Conservation (phyloP, 371 early-diverging fungal genomes). For the Quaeritorhiza haematococci region DNA sequence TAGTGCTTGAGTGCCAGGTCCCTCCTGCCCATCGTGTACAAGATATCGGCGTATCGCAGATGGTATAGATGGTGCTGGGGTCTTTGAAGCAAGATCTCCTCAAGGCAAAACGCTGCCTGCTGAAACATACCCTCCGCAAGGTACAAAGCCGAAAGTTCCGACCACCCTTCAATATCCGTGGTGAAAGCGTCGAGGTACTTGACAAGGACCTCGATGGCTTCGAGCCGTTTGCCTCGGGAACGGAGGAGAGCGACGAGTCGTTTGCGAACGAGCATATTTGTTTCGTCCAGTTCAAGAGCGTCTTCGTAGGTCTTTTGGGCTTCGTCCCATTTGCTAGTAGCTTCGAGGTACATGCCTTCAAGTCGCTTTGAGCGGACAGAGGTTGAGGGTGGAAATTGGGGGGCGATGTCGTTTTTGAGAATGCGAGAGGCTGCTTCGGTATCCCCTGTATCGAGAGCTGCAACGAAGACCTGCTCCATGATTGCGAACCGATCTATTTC, state of each 20-base stretch:
- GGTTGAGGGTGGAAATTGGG: slow-evolving; percentile 43
- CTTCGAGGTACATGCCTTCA: slow-evolving; percentile 64
- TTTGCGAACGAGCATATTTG: slow-evolving; percentile 61
- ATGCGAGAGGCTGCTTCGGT: slow-evolving; percentile 55
- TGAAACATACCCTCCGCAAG: slow-evolving; percentile 58
- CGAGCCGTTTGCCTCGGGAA: slow-evolving; percentile 53
- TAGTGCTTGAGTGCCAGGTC: slow-evolving; percentile 36
- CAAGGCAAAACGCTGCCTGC: slow-evolving; percentile 84
- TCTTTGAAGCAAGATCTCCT: slow-evolving; percentile 79
- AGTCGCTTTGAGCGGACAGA: slow-evolving; percentile 33
- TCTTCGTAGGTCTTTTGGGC: slow-evolving; percentile 62
- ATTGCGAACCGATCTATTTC: slow-evolving; percentile 35
- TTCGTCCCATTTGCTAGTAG: slow-evolving; percentile 60
- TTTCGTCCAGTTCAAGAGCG: slow-evolving; percentile 59
- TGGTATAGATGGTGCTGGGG: slow-evolving; percentile 79
- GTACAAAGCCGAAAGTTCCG: slow-evolving; percentile 73
- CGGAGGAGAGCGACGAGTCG: slow-evolving; percentile 71
- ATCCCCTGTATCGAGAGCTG: slow-evolving; percentile 73
- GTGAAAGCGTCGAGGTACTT: slow-evolving; percentile 74
- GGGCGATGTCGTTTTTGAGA: slow-evolving; percentile 55
- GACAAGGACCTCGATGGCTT: slow-evolving; percentile 71
- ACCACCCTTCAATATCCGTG: slow-evolving; percentile 85
- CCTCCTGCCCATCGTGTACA: slow-evolving; percentile 18
- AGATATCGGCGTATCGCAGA: slow-evolving; percentile 77
- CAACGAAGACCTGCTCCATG: slow-evolving; percentile 75